Percentiles rank a stretch among this genome's conserved stretches.
phyloP scores from a whole-genome alignment of 1,284 basidiomycete genomes.

The Apiotrichum sp. region DNA sequence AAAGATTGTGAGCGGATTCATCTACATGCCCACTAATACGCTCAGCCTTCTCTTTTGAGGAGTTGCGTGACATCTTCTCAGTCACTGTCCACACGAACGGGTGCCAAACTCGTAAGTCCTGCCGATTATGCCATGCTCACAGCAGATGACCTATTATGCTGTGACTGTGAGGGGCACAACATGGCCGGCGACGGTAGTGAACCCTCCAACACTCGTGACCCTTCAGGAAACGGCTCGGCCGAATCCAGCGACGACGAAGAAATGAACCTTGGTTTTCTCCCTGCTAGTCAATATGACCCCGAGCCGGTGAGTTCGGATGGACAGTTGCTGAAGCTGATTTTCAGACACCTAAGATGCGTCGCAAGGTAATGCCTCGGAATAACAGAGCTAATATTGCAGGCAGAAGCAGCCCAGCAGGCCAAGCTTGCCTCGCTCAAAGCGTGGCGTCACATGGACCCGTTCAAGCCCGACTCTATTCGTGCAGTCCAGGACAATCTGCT shows the following conservation, averaged over 20 bases:
- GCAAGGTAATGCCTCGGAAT: conserved; percentile 42
- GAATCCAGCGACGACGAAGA: conserved; percentile 30
- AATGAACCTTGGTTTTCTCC: conserved; percentile 56
- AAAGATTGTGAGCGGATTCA: conserved; percentile 62
- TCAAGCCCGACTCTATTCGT: conserved; percentile 38
- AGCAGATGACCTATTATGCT: conserved; percentile 60
- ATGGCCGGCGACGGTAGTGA: not conserved
- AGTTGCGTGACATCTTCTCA: conserved; percentile 88
- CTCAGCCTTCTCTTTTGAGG: conserved; percentile 73
- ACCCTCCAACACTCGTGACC: no score
- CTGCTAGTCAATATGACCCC: conserved; percentile 57
- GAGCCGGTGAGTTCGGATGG: conserved; percentile 29
- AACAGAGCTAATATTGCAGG: not conserved
- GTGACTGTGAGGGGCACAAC: conserved; percentile 52
- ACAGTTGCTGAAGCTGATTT: not conserved
- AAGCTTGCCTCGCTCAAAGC: conserved; percentile 75
- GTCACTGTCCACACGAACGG: conserved; percentile 65
- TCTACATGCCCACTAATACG: no score
- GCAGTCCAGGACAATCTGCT: conserved; percentile 50
- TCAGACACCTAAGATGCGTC: conserved; percentile 42
- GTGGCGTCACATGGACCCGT: conserved; percentile 73
- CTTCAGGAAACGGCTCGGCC: not conserved
- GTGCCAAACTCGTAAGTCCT: conserved; percentile 69
- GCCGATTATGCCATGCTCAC: not conserved
- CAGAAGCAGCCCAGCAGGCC: conserved; percentile 56